Base-by-base conservation (phyloP, 2,329 filamentous ascomycete genomes). In the Stachybotrys echinatus region DNA sequence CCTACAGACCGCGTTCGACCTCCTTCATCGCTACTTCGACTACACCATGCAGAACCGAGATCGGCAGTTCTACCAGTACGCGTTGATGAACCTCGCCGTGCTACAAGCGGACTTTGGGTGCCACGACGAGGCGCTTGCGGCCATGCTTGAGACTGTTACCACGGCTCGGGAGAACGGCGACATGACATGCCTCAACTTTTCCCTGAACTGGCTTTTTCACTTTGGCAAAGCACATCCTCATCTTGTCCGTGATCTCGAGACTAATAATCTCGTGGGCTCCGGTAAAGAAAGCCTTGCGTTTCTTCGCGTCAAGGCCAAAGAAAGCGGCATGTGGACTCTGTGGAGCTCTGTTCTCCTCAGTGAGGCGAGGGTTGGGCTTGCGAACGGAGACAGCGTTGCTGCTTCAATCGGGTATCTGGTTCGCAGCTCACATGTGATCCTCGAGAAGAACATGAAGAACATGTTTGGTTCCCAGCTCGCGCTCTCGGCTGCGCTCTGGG, bases 21-120 rank as follows among this genome's bases (percentile, higher is more conserved):
- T 86, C 57, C 76, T 99, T 19, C 92, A 97, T 66, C 85, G 90
- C 47, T 99, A 96, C 67, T 99, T 96, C 61, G 94, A 99, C 66
- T 96, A 96, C 67, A 94, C 92, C 1, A 91, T 95, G 83, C 88
- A 94, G 60, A 88, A 84, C 57, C 76, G 84, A 52, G 88, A 95
- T 60, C 85, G 88, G 21, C 81, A 88, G 5, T 92, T 92, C 60
- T 97, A 99, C 62, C 94, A 97, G 64, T 96, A 96, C 64, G 94
- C 94, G 1, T 73, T 97, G 14, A 84, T 99, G 63, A 96, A 96
- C 62, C 80, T 96, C 51, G 92, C 92, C 4, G 89, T 96, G 31
- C 79, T 97, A 5, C 92, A 99, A 63, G 89, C 92, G 17, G 94
- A 97, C 65, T 97, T 97, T 72, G 92, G 92, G 44, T 96, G 89